Conservation (phyloP, 2,329 filamentous ascomycete genomes). For the Teratosphaeriaceae sp. region DNA sequence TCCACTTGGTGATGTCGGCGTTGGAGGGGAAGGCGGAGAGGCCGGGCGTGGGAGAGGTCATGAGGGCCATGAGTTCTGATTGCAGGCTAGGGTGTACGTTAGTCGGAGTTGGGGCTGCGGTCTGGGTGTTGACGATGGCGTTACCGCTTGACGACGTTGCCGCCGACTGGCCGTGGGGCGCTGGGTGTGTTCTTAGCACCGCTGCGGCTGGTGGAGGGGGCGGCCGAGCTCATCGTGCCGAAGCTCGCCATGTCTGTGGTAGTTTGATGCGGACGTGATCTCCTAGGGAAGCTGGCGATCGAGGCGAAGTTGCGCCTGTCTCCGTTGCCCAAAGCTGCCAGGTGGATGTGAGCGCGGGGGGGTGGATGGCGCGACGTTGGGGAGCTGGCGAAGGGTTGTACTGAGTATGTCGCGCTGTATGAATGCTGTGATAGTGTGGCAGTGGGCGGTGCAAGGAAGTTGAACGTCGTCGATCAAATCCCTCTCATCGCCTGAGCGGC, state of each 20-base stretch:
- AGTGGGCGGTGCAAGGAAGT: too few species aligned
- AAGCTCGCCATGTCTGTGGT: slow-evolving; percentile 1
- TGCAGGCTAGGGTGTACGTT: slow-evolving; percentile 59
- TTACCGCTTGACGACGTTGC: slow-evolving; percentile 44
- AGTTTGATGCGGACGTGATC: not conserved
- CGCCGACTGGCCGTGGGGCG: slow-evolving; percentile 20
- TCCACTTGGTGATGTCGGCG: slow-evolving; percentile 88
- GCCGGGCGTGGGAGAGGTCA: slow-evolving; percentile 89
- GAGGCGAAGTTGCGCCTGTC: not conserved
- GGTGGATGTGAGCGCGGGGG: too few species aligned
- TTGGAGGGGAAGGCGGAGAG: slow-evolving; percentile 93
- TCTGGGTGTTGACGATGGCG: slow-evolving; percentile 4
- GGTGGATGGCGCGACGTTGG: too few species aligned
- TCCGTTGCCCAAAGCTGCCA: too few species aligned
- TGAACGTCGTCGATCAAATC: too few species aligned
- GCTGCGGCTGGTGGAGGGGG: slow-evolving; percentile 27
- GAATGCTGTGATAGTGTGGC: too few species aligned
- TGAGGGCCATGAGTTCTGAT: slow-evolving; percentile 96
- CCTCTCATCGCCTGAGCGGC: too few species aligned
- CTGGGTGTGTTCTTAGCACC: slow-evolving; percentile 21
- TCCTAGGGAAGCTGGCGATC: not conserved
- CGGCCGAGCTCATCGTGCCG: slow-evolving; percentile 21
- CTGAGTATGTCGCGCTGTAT: too few species aligned
- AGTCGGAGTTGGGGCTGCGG: slow-evolving; percentile 8
- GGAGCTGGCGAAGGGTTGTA: too few species aligned